phyloP scores from a whole-genome alignment of 495 filamentous ascomycete species.

The Apodospora peruviana region DNA sequence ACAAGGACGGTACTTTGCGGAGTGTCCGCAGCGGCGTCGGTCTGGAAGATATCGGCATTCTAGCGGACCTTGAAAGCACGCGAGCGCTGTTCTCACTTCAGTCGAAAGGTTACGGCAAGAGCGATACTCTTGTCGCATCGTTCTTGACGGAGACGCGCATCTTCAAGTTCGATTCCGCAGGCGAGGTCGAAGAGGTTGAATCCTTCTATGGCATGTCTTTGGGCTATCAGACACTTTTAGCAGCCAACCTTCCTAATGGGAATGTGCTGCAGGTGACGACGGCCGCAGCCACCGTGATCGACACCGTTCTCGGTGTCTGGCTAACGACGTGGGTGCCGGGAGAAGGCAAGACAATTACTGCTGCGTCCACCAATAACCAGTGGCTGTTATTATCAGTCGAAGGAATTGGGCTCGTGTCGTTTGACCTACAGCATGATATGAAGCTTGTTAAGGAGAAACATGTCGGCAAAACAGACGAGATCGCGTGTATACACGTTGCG shows the following conservation, averaged over 20 bases:
- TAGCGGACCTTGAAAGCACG: slow-evolving; percentile 75
- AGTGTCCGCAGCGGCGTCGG: slow-evolving; percentile 92
- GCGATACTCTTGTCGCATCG: slow-evolving; percentile 71
- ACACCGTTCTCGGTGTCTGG: slow-evolving; percentile 63
- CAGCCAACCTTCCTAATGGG: slow-evolving; percentile 53
- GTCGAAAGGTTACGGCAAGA: slow-evolving; percentile 39
- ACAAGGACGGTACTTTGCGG: slow-evolving; percentile 76
- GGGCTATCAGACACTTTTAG: slow-evolving; percentile 66
- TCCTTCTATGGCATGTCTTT: slow-evolving; percentile 64
- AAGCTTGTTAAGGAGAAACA: slow-evolving; percentile 51
- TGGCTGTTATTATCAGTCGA: slow-evolving; percentile 67
- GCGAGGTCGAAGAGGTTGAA: slow-evolving; percentile 81
- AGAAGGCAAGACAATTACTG: slow-evolving; percentile 59
- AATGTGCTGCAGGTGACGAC: slow-evolving; percentile 76
- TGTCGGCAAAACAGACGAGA: slow-evolving; percentile 61
- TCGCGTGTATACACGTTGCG: slow-evolving; percentile 68
- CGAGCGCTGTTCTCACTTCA: slow-evolving; percentile 55
- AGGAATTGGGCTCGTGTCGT: slow-evolving; percentile 59
- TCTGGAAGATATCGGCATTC: slow-evolving; percentile 77
- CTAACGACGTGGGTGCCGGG: slow-evolving; percentile 63
- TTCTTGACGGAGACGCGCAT: slow-evolving; percentile 80
- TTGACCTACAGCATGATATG: slow-evolving; percentile 58
- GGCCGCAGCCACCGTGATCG: slow-evolving; percentile 54
- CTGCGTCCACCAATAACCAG: slow-evolving; percentile 66
- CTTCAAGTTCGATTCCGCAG: slow-evolving; percentile 68